phyloP scores from a whole-genome alignment of 2,329 filamentous ascomycete species.

The Sporothrix sp. region DNA sequence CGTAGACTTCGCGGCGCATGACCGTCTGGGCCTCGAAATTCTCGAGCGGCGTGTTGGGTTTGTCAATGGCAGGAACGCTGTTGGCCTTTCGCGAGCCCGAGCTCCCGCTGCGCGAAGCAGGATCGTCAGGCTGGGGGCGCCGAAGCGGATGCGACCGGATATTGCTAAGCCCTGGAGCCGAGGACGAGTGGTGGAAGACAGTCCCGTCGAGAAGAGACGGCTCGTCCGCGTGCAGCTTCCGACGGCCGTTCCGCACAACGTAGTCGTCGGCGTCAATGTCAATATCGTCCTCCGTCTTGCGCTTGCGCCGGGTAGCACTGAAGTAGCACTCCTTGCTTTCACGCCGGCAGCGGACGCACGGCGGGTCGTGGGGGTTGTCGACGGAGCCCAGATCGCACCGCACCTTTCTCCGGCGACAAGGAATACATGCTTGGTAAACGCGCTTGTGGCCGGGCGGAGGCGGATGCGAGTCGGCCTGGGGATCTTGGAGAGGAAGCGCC shows the following conservation, averaged over 20 bases:
- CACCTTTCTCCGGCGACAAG: conserved; percentile 52
- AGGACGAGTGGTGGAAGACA: conserved; percentile 44
- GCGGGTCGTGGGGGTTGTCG: conserved; percentile 87
- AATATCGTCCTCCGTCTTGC: conserved; percentile 56
- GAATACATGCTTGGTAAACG: conserved; percentile 55
- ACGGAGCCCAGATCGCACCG: conserved; percentile 61
- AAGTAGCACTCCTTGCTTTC: conserved; percentile 98
- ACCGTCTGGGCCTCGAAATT: conserved; percentile 56
- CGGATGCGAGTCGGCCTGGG: conserved; percentile 12
- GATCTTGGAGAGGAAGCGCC: conserved; percentile 10
- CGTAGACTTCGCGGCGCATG: conserved; percentile 67
- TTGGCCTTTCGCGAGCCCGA: conserved; percentile 23
- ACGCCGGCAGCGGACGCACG: conserved; percentile 84
- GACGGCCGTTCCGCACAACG: conserved; percentile 62
- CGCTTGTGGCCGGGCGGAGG: conserved; percentile 38
- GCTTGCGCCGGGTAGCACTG: conserved; percentile 85
- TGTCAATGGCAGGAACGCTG: conserved; percentile 33
- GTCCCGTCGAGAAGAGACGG: conserved; percentile 30
- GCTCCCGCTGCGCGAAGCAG: conserved; percentile 26
- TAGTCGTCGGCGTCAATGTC: conserved; percentile 50
- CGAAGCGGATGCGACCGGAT: conserved; percentile 57
- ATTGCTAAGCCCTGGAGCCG: conserved; percentile 57
- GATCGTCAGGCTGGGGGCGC: conserved; percentile 36
- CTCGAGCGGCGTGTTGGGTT: conserved; percentile 52
- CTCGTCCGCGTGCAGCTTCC: conserved; percentile 46